Base-by-base conservation (phyloP, 148 eudicot genomes). In the Rhododendron kiyosumense region DNA sequence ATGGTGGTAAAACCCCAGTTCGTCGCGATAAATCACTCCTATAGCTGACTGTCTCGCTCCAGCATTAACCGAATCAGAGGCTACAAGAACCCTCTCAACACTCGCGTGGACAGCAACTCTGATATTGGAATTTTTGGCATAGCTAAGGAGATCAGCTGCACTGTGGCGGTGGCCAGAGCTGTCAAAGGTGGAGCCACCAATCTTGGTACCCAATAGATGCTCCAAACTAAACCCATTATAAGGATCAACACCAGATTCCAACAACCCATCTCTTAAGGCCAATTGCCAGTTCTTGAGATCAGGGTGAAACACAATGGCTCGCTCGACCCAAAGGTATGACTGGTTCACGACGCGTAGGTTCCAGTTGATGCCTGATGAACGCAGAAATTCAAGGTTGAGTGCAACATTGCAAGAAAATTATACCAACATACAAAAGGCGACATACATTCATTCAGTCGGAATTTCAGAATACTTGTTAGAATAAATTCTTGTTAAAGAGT, bases 111-210 rank as follows among this genome's bases (percentile, higher is more conserved):
- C 89, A 32, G 91, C 94, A 3, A 97, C 98, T 84, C 80, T 86
- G 38, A 97, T 87, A 69, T 97, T 97, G 3, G 90, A 73, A 15
- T 88, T 74, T 57, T 90, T 92, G 14, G 94, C 95, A 84, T 87
- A 90, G 88, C 74, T 91, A 59, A 96, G 88, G 18, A 96, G 93
- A 61, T 96, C 99, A 17, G 96, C 98, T n/a, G 98, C 94, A 76
- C 94, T 94, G 82, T 95, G 95, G 57, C 99, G 92, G 34, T 81
- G 87, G 2, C 98, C 98, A 2, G 91, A 84, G 69, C 90, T 86
- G 84, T 97, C 96, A 59, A 95, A 97, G 1, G 98, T 95, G 0
- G 99, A 90, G 5, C 99, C 99, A 4, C 98, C 96, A 54, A 96
- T 94, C 85, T 96, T 96, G 77, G 99, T 96, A 36, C 99, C 99